Percentiles rank a stretch among this genome's conserved stretches.
Evolutionary conservation across 805 yeast species (phyloP).

Genomic region (Schwanniomyces vanrijiae): DNA sequence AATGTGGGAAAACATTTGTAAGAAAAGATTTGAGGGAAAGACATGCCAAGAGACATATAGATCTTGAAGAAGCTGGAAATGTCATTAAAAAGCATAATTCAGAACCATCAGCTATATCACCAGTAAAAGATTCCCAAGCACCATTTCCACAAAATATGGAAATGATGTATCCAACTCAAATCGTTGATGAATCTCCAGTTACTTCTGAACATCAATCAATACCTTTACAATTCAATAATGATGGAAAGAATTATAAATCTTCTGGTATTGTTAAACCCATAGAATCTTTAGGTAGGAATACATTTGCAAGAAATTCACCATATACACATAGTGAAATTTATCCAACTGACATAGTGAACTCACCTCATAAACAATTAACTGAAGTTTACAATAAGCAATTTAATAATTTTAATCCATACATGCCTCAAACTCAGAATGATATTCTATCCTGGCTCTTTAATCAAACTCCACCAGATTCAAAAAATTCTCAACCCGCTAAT

Average conservation of each 20-base stretch:
- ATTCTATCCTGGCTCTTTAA: slow-evolving; percentile 42
- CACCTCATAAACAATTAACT: not conserved
- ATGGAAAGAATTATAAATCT: not conserved
- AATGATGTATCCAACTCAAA: not conserved
- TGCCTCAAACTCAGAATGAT: slow-evolving; percentile 35
- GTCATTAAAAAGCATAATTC: not conserved
- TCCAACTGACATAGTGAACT: not conserved
- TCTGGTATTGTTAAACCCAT: not conserved
- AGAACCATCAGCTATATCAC: not conserved
- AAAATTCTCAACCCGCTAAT: not conserved
- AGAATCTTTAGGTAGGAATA: not conserved
- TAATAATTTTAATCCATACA: not conserved
- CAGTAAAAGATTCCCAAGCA: not conserved
- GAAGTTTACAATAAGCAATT: slow-evolving; percentile 2
- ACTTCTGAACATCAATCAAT: not conserved
- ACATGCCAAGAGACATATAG: slow-evolving; percentile 32
- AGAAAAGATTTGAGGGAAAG: slow-evolving; percentile 54
- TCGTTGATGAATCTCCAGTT: not conserved
- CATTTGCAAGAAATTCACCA: not conserved
- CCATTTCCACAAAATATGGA: slow-evolving; percentile 9
- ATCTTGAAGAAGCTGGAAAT: not conserved
- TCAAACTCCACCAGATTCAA: slow-evolving; percentile 18
- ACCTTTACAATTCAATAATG: not conserved
- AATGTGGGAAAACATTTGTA: slow-evolving; percentile 62
- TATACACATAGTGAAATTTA: not conserved